These are phyloP conservation scores for Medicago lupulina DNA, from an alignment of 306 rosid genomes.

Conservation along the genomic window DNA sequence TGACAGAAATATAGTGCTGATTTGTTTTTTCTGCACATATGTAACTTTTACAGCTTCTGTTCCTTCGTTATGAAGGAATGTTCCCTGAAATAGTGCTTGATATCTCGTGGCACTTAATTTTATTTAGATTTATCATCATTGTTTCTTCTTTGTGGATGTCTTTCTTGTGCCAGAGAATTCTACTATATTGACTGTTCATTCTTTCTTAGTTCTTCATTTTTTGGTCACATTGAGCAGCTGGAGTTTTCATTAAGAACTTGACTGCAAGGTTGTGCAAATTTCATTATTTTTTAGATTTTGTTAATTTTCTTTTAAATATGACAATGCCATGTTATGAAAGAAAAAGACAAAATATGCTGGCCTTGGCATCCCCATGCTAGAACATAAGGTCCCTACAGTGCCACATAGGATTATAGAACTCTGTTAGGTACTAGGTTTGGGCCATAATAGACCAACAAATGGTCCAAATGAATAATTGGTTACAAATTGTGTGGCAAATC, in stretches of 20 bases:
- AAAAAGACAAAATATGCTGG: not conserved
- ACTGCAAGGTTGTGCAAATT: not conserved
- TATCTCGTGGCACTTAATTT: slow-evolving; percentile 16
- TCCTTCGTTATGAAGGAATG: slow-evolving; percentile 31
- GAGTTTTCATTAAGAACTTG: slow-evolving; percentile 6
- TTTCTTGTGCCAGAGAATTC: slow-evolving; percentile 5
- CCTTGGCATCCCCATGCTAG: not conserved
- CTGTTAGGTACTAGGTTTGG: not conserved
- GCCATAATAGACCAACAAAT: not conserved
- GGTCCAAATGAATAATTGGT: not conserved
- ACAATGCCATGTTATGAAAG: not conserved
- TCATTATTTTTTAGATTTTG: not conserved
- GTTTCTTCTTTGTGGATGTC: not conserved
- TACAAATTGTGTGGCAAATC: not conserved
- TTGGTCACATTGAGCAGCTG: not conserved
- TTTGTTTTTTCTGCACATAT: slow-evolving; percentile 43
- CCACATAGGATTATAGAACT: not conserved
- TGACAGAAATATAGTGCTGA: slow-evolving; percentile 47
- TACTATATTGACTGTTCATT: not conserved
- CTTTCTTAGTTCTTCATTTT: not conserved
- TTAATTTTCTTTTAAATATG: not conserved
- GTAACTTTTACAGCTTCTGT: slow-evolving; percentile 34
- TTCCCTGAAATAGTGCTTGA: slow-evolving; percentile 34
- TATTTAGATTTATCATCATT: slow-evolving; percentile 13
- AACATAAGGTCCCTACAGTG: not conserved